phyloP scores from a whole-genome alignment of 2,329 filamentous ascomycete genomes.

The Torrubiella hemipterigena region DNA sequence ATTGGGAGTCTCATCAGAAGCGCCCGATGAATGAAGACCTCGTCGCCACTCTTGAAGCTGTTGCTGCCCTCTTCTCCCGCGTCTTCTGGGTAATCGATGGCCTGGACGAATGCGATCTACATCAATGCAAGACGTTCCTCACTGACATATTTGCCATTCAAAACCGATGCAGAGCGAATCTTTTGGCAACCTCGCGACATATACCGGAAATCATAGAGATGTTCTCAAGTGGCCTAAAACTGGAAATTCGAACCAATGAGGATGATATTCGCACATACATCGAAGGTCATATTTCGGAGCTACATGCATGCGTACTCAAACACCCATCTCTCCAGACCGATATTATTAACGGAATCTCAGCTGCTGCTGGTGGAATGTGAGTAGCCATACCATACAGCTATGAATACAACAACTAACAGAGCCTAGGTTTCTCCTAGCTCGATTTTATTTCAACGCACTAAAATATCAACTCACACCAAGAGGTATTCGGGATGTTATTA shows the following conservation, averaged over 20 bases:
- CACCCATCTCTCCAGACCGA: not conserved
- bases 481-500: not conserved
- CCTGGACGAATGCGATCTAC: conserved; percentile 11
- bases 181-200: conserved; percentile 13
- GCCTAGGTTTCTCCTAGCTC: conserved; percentile 1
- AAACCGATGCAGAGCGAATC: not conserved
- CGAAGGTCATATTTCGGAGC: not conserved
- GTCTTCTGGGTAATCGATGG: conserved; percentile 12
- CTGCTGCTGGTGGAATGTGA: conserved; percentile 2
- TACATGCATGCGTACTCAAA: conserved; percentile 1
- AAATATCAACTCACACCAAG: not conserved
- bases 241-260: conserved; percentile 9
- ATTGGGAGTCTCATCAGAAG: conserved; percentile 8
- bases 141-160: conserved; percentile 4
- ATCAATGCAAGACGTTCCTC: conserved; percentile 1
- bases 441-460: not conserved
- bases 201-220: conserved; percentile 6
- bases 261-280: conserved; percentile 10
- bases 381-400: not conserved
- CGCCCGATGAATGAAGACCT: conserved; percentile 3
- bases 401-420: not conserved
- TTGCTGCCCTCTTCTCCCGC: not conserved
- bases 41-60: not conserved
- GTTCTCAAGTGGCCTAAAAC: not conserved
- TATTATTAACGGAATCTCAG: not conserved